Conservation (phyloP, 2,329 filamentous ascomycete genomes). For the Scytalidium lignicola region DNA sequence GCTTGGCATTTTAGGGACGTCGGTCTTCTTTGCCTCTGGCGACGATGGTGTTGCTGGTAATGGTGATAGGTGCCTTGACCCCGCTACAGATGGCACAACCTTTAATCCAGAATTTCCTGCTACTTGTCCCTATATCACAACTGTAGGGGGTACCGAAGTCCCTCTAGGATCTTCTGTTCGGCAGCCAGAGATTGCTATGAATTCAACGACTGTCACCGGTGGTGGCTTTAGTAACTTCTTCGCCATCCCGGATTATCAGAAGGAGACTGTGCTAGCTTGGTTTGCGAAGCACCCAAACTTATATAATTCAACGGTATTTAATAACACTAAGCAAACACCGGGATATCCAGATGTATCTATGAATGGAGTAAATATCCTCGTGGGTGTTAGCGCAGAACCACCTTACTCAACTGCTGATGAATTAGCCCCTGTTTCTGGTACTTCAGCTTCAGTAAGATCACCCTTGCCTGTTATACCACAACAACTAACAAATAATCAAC, state of each 20-base stretch:
- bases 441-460: background rate
- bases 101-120: conserved; percentile 53
- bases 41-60: conserved; percentile 13
- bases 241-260: conserved; percentile 43
- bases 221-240: conserved; percentile 62
- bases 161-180: conserved; percentile 28
- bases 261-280: conserved; percentile 19
- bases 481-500: background rate
- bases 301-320: conserved; percentile 37
- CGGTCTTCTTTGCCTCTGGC: conserved; percentile 45
- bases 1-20: conserved; percentile 45
- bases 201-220: conserved; percentile 64
- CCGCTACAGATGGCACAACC: conserved; percentile 7
- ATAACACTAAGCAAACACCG: conserved; percentile 36
- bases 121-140: conserved; percentile 64
- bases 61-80: conserved; percentile 16
- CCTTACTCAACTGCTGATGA: background rate
- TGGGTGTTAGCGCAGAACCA: conserved; percentile 28
- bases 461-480: background rate
- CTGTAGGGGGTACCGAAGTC: conserved; percentile 55
- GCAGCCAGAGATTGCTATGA: conserved; percentile 39
- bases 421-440: background rate
- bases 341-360: conserved; percentile 43
- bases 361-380: conserved; percentile 38
- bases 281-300: conserved; percentile 16